Evolutionary conservation across 2,329 filamentous ascomycete genomes (phyloP).

Genomic region (Diaporthe nobilis): DNA sequence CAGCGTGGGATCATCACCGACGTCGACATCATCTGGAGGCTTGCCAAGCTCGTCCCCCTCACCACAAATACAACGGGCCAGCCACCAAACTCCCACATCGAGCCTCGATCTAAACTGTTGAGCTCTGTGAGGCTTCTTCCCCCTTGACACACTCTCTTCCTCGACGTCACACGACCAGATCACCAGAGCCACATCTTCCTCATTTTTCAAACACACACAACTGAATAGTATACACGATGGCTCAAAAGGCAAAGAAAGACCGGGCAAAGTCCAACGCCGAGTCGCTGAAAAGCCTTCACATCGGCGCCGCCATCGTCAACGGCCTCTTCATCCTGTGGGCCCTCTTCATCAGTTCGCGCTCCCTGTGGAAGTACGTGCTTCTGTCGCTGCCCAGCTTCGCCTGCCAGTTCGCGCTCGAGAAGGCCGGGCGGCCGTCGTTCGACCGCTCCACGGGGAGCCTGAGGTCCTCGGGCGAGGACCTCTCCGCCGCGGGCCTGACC

Average conservation of each 20-base stretch:
- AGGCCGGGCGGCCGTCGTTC: conserved; percentile 83
- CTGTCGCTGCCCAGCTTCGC: conserved; percentile 81
- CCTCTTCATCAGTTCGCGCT: conserved; percentile 75
- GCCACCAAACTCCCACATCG: neutral
- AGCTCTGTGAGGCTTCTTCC: neutral
- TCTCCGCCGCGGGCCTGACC: conserved; percentile 88
- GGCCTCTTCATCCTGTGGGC: conserved; percentile 80
- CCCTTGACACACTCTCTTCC: neutral
- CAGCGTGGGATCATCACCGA: conserved; percentile 21
- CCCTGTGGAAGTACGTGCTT: conserved; percentile 76
- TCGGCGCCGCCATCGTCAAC: conserved; percentile 81
- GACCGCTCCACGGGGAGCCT: conserved; percentile 75
- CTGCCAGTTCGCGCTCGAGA: conserved; percentile 90
- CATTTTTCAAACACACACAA: neutral
- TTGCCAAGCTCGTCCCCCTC: neutral
- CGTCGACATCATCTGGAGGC: neutral
- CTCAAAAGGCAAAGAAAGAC: conserved; percentile 75
- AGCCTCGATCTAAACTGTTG: neutral
- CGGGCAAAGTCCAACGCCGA: conserved; percentile 83
- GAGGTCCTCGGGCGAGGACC: conserved; percentile 85
- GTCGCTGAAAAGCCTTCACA: conserved; percentile 85
- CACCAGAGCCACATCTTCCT: conserved; percentile 20
- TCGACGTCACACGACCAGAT: neutral
- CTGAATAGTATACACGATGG: conserved; percentile 58
- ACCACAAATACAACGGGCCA: neutral